phyloP scores from a whole-genome alignment of 495 filamentous ascomycete genomes.

The Penicillium canescens region DNA sequence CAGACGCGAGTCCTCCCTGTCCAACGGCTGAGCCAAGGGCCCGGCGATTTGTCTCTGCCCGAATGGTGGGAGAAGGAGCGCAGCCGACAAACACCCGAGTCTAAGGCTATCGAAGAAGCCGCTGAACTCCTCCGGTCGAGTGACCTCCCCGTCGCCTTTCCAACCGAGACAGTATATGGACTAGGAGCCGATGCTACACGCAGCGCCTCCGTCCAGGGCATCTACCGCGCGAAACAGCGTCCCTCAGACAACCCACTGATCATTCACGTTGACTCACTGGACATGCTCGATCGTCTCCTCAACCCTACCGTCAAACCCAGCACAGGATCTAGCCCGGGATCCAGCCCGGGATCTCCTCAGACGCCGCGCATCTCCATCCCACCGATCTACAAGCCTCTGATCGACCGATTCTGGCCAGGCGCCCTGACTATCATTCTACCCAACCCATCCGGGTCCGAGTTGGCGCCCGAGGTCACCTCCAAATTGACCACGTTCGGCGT shows the following conservation, averaged over 20 bases:
- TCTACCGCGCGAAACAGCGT: constrained; percentile 86
- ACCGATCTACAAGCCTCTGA: constrained; percentile 76
- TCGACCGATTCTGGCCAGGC: constrained; percentile 89
- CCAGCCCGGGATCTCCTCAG: constrained; percentile 23
- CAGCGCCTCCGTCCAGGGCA: constrained; percentile 79
- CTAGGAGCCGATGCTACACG: constrained; percentile 92
- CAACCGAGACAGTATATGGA: constrained; percentile 97
- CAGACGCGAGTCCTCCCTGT: constrained; percentile 45
- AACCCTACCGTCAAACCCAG: constrained; percentile 25
- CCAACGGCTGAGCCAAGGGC: constrained; percentile 42
- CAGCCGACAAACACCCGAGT: constrained; percentile 35
- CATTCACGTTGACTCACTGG: constrained; percentile 80
- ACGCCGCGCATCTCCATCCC: constrained; percentile 59
- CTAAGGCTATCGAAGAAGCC: constrained; percentile 48
- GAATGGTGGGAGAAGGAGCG: constrained; percentile 50
- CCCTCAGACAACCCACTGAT: constrained; percentile 96
- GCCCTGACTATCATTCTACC: constrained; percentile 90
- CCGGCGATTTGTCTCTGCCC: constrained; percentile 37
- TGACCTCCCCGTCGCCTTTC: constrained; percentile 85
- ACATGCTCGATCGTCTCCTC: constrained; percentile 72
- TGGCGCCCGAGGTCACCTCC: constrained; percentile 88
- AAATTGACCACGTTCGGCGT: constrained; percentile 81
- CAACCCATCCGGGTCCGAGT: constrained; percentile 62
- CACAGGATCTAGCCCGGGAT: constrained; percentile 7
- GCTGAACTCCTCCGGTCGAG: constrained; percentile 60